Base-by-base conservation (phyloP, 371 early-diverging fungal species). In the Mucor mucedo region DNA sequence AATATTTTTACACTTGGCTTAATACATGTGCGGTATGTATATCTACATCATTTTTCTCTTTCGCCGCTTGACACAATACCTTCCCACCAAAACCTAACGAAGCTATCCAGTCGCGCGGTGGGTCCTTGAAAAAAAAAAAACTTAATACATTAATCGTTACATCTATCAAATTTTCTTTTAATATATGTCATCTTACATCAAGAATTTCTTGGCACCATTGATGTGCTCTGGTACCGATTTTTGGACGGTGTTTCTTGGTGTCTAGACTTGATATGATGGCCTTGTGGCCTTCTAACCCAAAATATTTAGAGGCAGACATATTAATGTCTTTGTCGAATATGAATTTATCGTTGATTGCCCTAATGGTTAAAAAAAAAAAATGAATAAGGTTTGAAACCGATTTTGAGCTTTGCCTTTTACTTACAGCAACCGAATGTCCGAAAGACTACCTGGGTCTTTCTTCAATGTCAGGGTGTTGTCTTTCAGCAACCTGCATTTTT, bases 391-490 rank as follows among this genome's bases (percentile, higher is more conserved):
- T 58, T 48, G 14, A 58, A 58, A 47, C 58, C n/a, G 32, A 44
- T 58, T 58, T 21, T 47, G 48, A 44, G 16, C 58, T 58, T 33
- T 58, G 45, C 47, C 47, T 58, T 58, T 58, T 58, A 58, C 58
- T 47, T 58, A 47, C 48, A 58, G 48, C 35, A 58, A 48, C 16
- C 58, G 58, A 32, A 58, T 47, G 48, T 58, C 58, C 58, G 48
- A 58, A 32, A 58, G 58, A 33, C 58, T 58, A 33, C 58, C 58
- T n/a, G 58, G 47, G 32, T n/a, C 4, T 48, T 35, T 58, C 16
- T 58, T 58, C 33, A 58, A 33, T 58, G 8, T 44, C 35, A 47
- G 47, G 4, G 49, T 58, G 49, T 48, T 48, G 16, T 49, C 49
- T 35, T 58, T 58, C 58, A 58, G 27, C 49, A 49, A 21, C 38